Percentiles rank a stretch among this genome's conserved stretches.
These are phyloP conservation scores for Aspergillus novofumigatus DNA, from an alignment of 2,329 filamentous ascomycete genomes.

Conservation along the genomic window DNA sequence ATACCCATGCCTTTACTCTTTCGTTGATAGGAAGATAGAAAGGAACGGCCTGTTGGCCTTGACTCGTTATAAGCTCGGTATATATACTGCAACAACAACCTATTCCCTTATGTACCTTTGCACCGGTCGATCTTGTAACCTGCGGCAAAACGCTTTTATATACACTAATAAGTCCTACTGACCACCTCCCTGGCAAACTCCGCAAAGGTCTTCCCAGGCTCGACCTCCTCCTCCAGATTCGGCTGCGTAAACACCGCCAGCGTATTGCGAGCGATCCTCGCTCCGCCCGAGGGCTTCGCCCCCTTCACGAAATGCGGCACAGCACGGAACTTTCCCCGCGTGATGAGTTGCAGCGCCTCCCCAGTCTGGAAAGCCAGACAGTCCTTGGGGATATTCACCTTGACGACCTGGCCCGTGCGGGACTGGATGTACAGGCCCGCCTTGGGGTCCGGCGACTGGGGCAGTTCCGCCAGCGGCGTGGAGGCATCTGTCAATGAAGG, in stretches of 20 bases:
- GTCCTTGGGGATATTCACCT: constrained; percentile 85
- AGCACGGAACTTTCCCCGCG: constrained; percentile 82
- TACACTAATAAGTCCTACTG: constrained; percentile 55
- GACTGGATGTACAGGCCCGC: constrained; percentile 94
- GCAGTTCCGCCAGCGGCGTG: constrained; percentile 61
- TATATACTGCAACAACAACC: background rate
- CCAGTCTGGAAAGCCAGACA: constrained; percentile 96
- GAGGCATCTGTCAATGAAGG: constrained; percentile 31
- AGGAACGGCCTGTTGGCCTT: background rate
- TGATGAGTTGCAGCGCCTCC: constrained; percentile 86
- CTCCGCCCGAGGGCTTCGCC: constrained; percentile 53
- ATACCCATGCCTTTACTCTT: background rate
- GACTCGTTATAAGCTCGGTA: background rate
- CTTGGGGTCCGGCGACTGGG: constrained; percentile 71
- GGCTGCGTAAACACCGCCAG: constrained; percentile 96
- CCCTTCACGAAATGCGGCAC: constrained; percentile 95
- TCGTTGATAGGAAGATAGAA: background rate
- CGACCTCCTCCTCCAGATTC: constrained; percentile 70
- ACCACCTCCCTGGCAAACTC: constrained; percentile 77
- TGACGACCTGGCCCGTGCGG: constrained; percentile 74
- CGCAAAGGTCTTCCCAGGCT: constrained; percentile 68
- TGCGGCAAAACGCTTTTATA: background rate
- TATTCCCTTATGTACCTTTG: background rate
- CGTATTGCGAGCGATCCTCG: constrained; percentile 72
- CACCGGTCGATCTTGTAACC: background rate